phyloP scores from a whole-genome alignment of 192 early-diverging fungal genomes.

The Backusella australiensis region DNA sequence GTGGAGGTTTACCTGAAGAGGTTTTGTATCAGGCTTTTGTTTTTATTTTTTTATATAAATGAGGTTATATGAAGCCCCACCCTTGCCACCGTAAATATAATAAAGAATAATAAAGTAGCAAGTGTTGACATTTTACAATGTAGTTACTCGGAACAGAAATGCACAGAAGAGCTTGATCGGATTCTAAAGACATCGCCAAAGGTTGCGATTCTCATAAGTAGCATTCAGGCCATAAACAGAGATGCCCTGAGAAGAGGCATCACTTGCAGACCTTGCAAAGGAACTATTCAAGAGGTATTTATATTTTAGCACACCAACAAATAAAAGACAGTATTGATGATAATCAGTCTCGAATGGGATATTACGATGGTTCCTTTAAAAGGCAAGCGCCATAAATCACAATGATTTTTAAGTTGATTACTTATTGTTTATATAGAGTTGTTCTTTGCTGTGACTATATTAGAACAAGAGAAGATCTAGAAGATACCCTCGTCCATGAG shows the following conservation, averaged over 20 bases:
- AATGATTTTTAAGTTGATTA: background rate
- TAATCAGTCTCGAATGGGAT: slow-evolving; percentile 25
- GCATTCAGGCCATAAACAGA: slow-evolving; percentile 26
- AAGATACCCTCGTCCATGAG: slow-evolving; percentile 36
- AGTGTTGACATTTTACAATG: background rate
- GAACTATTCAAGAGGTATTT: slow-evolving; percentile 28
- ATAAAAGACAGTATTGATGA: background rate
- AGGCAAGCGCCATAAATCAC: slow-evolving; percentile 11
- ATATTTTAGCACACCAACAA: background rate
- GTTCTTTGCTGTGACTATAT: slow-evolving; percentile 38
- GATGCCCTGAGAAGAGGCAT: slow-evolving; percentile 26
- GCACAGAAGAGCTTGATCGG: slow-evolving; percentile 28
- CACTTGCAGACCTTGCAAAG: slow-evolving; percentile 32
- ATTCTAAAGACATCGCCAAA: slow-evolving; percentile 22
- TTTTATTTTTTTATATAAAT: background rate
- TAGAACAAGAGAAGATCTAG: slow-evolving; percentile 23
- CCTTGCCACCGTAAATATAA: background rate
- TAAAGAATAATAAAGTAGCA: background rate
- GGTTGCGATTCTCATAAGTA: slow-evolving; percentile 17
- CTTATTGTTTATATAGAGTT: slow-evolving; percentile 13
- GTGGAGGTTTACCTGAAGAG: background rate
- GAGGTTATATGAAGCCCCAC: background rate
- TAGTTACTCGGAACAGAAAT: slow-evolving; percentile 27
- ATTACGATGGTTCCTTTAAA: slow-evolving; percentile 35
- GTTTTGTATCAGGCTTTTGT: background rate